Conservation (phyloP, 257 asterid species). For the Penstemon barbatus region DNA sequence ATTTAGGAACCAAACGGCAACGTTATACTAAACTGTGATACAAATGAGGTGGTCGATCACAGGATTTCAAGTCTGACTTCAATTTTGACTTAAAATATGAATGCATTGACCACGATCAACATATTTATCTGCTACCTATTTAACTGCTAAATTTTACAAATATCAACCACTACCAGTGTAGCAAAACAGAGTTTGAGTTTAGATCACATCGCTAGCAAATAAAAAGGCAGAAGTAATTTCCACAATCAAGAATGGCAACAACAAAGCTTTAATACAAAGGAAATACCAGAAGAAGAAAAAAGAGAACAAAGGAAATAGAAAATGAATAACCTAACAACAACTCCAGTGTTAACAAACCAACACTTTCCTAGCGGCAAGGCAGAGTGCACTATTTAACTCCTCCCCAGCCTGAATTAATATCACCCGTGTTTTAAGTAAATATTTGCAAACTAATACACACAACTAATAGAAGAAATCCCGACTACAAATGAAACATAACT, state of each 20-base stretch:
- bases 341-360: slow-evolving; percentile 35
- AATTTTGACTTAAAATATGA: too few relatives aligned
- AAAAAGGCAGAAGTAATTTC: background rate
- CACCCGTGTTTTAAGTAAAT: slow-evolving; percentile 10
- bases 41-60: too few relatives aligned
- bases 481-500: slow-evolving; percentile 10
- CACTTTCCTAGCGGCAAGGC: slow-evolving; percentile 27
- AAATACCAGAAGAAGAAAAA: background rate
- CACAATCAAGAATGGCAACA: background rate
- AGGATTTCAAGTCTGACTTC: too few relatives aligned
- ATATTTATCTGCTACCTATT: too few relatives aligned
- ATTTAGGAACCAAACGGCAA: too few relatives aligned
- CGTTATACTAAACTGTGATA: too few relatives aligned
- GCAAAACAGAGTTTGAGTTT: background rate
- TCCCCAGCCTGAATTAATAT: slow-evolving; percentile 29
- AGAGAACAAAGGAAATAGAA: slow-evolving; percentile 1
- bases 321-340: slow-evolving; percentile 15
- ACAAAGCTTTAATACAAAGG: slow-evolving; percentile 21
- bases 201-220: background rate
- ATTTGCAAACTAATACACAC: slow-evolving; percentile 48
- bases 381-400: slow-evolving; percentile 24
- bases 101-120: too few relatives aligned
- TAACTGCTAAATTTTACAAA: too few relatives aligned
- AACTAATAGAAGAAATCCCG: slow-evolving; percentile 26
- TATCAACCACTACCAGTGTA: too few relatives aligned